Evolutionary conservation across 495 filamentous ascomycete genomes (phyloP).

Genomic region (Aspergillus leporis): DNA sequence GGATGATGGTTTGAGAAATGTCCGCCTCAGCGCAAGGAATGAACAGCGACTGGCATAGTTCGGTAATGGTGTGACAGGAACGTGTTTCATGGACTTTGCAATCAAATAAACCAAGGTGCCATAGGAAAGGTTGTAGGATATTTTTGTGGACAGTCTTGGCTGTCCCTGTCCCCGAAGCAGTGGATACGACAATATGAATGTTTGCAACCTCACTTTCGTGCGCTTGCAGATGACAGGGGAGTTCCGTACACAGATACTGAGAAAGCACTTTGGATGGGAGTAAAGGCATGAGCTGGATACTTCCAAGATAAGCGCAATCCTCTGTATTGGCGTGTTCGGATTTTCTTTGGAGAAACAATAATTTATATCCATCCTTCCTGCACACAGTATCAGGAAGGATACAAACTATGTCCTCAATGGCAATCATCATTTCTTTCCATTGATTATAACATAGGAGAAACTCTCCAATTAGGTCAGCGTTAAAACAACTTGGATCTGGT

Average conservation of each 20-base stretch:
- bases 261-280: constrained; percentile 20
- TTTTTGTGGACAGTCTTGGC: constrained; percentile 57
- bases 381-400: constrained; percentile 16
- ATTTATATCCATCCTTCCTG: constrained; percentile 11
- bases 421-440: constrained; percentile 22
- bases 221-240: constrained; percentile 28
- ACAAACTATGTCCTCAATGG: constrained; percentile 33
- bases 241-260: constrained; percentile 18
- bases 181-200: constrained; percentile 73
- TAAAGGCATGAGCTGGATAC: constrained; percentile 17
- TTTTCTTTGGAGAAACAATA: constrained; percentile 29
- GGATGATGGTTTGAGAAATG: constrained; percentile 59
- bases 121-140: constrained; percentile 60
- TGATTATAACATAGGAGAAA: constrained; percentile 22
- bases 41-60: constrained; percentile 56
- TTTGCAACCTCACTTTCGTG: constrained; percentile 15
- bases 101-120: constrained; percentile 37
- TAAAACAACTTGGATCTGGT: not conserved
- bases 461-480: constrained; percentile 9
- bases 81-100: constrained; percentile 58
- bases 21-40: constrained; percentile 48
- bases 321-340: not conserved
- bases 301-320: constrained; percentile 15
- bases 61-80: constrained; percentile 56
- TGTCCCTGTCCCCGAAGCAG: constrained; percentile 64